A percentile compares a stretch with the other conserved stretches of the same genome.
Evolutionary conservation across 1,139 yeast species (phyloP).

Genomic region (Candida dubliniensis): DNA sequence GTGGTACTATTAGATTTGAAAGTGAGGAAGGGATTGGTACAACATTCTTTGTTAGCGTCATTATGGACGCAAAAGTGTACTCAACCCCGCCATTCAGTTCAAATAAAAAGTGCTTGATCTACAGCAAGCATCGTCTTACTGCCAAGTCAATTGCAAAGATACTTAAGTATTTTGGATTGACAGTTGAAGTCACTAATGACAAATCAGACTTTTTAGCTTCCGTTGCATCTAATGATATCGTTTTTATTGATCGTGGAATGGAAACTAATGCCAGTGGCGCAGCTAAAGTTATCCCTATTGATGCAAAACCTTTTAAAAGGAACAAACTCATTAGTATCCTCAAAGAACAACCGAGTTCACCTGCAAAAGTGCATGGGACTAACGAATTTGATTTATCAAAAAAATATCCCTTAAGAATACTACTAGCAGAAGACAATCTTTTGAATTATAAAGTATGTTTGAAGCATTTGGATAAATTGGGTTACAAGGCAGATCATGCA

Average conservation of each 20-base stretch:
- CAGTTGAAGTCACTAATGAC: constrained; percentile 18
- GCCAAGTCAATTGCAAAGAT: constrained; percentile 31
- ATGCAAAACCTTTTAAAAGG: constrained; percentile 29
- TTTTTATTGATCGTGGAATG: constrained; percentile 23
- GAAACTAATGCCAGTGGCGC: constrained; percentile 14
- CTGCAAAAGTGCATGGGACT: background rate
- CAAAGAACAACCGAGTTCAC: constrained; percentile 1
- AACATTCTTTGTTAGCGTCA: constrained; percentile 39
- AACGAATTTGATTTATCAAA: constrained; percentile 19
- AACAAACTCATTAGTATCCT: constrained; percentile 22
- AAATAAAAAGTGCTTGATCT: constrained; percentile 29
- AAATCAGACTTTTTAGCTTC: background rate
- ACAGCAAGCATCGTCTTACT: constrained; percentile 33
- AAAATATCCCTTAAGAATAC: constrained; percentile 42
- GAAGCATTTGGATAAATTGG: constrained; percentile 52
- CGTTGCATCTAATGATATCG: constrained; percentile 6
- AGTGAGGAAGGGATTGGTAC: constrained; percentile 55
- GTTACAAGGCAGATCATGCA: constrained; percentile 56
- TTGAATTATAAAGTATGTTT: constrained; percentile 52
- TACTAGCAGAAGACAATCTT: constrained; percentile 55
- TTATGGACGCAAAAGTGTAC: constrained; percentile 22
- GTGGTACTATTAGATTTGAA: constrained; percentile 53
- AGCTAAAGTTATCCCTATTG: background rate
- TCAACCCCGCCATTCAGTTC: constrained; percentile 15
- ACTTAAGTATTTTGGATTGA: constrained; percentile 34